A percentile compares a stretch with the other conserved stretches of the same genome.
These are phyloP conservation scores for Diplocarpon mali DNA, from an alignment of 2,329 filamentous ascomycete species.

Conservation along the genomic window DNA sequence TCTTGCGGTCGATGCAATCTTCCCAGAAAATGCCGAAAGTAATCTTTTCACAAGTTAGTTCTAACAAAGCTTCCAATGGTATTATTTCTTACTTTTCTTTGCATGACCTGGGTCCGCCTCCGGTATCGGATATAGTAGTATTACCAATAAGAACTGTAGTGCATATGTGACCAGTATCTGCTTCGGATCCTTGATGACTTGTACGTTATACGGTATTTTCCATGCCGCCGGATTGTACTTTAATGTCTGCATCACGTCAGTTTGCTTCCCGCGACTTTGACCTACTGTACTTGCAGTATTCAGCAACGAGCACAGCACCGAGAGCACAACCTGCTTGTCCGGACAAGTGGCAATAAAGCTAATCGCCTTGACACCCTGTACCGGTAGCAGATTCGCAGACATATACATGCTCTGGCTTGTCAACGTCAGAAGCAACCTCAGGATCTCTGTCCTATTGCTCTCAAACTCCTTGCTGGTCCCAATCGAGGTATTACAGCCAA, in stretches of 20 bases:
- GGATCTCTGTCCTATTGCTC: conserved; percentile 81
- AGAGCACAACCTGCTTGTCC: conserved; percentile 86
- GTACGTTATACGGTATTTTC: conserved; percentile 86
- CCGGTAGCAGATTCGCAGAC: conserved; percentile 66
- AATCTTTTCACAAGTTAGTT: conserved; percentile 37
- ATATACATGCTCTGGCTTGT: conserved; percentile 91
- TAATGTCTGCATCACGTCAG: conserved; percentile 51
- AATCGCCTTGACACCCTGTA: conserved; percentile 70
- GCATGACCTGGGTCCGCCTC: conserved; percentile 54
- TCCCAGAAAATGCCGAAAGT: conserved; percentile 73
- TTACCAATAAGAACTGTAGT: conserved; percentile 69
- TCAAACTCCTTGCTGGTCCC: conserved; percentile 86
- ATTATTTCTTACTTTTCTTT: conserved; percentile 47
- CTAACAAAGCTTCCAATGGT: not conserved
- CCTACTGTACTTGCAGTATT: conserved; percentile 63
- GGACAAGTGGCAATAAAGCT: conserved; percentile 81
- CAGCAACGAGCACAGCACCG: conserved; percentile 79
- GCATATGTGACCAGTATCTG: conserved; percentile 87
- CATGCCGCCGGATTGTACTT: conserved; percentile 94
- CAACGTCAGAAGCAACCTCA: conserved; percentile 75
- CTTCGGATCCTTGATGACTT: conserved; percentile 84
- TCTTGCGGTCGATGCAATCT: conserved; percentile 87
- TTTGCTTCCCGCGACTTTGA: not conserved
- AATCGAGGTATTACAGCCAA: conserved; percentile 84
- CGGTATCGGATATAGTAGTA: conserved; percentile 79